These are phyloP conservation scores for Platanus orientalis DNA, from an alignment of 164 flowering plant genomes.

Conservation along the genomic window DNA sequence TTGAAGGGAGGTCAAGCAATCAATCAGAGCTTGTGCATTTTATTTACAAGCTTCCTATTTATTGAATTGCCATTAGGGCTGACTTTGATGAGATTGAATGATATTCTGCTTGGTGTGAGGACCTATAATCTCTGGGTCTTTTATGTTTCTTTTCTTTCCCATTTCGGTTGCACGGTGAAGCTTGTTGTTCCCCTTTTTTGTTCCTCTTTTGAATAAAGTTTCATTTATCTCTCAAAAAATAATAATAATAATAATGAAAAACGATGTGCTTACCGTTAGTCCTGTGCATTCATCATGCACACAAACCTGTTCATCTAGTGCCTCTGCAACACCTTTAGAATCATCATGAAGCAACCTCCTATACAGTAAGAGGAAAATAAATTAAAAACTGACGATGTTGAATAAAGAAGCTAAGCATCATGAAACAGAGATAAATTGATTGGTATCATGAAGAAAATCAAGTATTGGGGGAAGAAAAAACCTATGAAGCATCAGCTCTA, in stretches of 20 bases:
- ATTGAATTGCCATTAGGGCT: too few species aligned
- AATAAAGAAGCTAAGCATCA: not conserved
- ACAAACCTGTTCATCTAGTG: constrained; percentile 76
- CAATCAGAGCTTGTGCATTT: too few species aligned
- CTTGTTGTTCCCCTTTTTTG: too few species aligned
- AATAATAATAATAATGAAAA: not conserved
- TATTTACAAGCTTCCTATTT: too few species aligned
- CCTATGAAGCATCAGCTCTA: constrained; percentile 98
- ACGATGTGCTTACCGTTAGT: constrained; percentile 57
- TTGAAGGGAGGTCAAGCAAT: too few species aligned
- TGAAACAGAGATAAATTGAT: not conserved
- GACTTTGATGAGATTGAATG: too few species aligned
- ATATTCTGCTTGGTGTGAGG: too few species aligned
- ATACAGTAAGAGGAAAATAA: constrained; percentile 5
- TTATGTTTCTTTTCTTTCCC: too few species aligned
- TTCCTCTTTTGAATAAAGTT: too few species aligned
- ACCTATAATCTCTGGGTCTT: too few species aligned
- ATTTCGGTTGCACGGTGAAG: too few species aligned
- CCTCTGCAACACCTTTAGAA: constrained; percentile 89
- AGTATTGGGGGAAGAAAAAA: constrained; percentile 14
- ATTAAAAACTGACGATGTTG: not conserved
- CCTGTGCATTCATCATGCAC: constrained; percentile 58
- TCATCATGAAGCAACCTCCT: constrained; percentile 93
- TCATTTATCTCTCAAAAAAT: too few species aligned
- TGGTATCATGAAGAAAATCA: not conserved